These are phyloP conservation scores for Conticribra guillardii DNA, from an alignment of 108 stramenopile genomes.

Conservation along the genomic window DNA sequence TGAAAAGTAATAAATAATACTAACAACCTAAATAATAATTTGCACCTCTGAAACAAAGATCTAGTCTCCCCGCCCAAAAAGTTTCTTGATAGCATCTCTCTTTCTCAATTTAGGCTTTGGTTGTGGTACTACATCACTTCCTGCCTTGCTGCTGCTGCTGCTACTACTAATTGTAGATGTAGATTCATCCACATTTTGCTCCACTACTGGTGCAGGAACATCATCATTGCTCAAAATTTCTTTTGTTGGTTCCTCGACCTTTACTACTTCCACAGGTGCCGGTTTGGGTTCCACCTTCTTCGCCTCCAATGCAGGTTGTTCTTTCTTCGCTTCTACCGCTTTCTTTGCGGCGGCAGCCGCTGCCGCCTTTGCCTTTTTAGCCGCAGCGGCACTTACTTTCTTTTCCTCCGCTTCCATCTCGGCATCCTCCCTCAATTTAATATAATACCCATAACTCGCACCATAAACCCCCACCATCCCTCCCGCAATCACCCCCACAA, in stretches of 20 bases:
- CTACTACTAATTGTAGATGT: neutral
- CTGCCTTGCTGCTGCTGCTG: neutral
- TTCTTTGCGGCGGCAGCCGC: slow-evolving; percentile 17
- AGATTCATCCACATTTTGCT: neutral
- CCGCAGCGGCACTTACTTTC: slow-evolving; percentile 10
- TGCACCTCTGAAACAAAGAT: too few species aligned
- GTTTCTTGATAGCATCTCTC: slow-evolving; percentile 32
- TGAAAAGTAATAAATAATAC: too few species aligned
- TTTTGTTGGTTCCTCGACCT: neutral
- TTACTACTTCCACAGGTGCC: neutral
- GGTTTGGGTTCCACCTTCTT: neutral
- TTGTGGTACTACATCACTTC: neutral
- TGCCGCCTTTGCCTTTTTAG: slow-evolving; percentile 12
- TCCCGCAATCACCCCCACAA: neutral
- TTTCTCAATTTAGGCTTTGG: slow-evolving; percentile 13
- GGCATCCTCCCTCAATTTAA: slow-evolving; percentile 26
- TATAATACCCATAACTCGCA: slow-evolving; percentile 40
- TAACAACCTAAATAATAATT: too few species aligned
- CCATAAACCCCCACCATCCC: slow-evolving; percentile 32
- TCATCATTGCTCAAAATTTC: neutral
- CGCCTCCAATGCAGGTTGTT: neutral
- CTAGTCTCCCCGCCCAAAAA: slow-evolving; percentile 20
- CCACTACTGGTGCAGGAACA: neutral
- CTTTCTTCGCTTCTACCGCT: neutral
- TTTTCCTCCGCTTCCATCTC: slow-evolving; percentile 33